Base-by-base conservation (phyloP, 2,329 filamentous ascomycete species). In the Fusarium oxysporum region DNA sequence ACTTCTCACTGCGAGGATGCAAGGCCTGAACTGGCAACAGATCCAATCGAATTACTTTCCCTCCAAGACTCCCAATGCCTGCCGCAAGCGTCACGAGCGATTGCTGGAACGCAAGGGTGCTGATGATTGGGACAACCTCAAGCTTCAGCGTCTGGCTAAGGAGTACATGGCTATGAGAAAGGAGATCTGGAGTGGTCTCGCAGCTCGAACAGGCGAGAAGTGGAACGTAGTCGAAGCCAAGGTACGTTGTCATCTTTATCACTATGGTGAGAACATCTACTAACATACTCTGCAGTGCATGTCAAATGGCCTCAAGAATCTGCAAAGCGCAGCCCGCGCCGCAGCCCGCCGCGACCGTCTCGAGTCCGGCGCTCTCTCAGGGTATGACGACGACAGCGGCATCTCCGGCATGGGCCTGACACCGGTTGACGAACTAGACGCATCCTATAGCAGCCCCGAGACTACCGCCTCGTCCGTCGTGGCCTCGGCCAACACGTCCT, bases 81-180 rank as follows among this genome's bases (percentile, higher is more conserved):
- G 94, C 83, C 93, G 94, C 72, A 97, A 97, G 84, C 90, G 94
- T 62, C 94, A 97, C 78, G 94, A 97, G 83, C 88, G 94, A 44
- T 84, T 97, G 73, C 91, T 96, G 86, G 92, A 96, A 83, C 90
- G 92, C 73, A 88, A 87, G 79, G 90, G 91, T 65, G 89, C 91
- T 53, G 92, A 94, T 76, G 92, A 95, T 77, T 96, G 93, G 92
- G 93, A 96, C 77, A 88, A 88, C 25, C 86, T 91, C 74, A 93
- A 93, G 84, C 85, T 95, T 30, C 92, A 96, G 80, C 86, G 87
- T 14, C 85, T 97, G 44, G 92, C 93, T 41, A 89, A 89, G 80
- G 92, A 93, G 79, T 97, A 97, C 82, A 93, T 94, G 89, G 87
- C 87, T 69, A 89, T 93, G 84, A 89, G 95, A 61, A 91, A 92